These are phyloP conservation scores for Ogataea glucozyma DNA, from an alignment of 805 yeast genomes.

Conservation along the genomic window DNA sequence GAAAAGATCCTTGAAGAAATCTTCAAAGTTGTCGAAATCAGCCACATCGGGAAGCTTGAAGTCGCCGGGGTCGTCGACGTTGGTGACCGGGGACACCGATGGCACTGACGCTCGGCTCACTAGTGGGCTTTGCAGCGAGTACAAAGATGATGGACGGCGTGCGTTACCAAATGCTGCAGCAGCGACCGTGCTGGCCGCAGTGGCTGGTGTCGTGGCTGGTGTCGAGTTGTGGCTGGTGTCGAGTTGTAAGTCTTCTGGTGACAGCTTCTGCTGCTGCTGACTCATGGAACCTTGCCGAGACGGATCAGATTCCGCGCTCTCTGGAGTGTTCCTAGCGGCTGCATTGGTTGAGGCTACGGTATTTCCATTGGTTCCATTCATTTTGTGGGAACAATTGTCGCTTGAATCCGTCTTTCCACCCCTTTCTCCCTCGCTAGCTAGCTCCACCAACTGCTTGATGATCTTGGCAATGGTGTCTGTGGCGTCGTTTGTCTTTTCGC, in stretches of 20 bases:
- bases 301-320: background rate
- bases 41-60: conserved; percentile 45
- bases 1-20: conserved; percentile 50
- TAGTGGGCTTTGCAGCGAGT: conserved; percentile 4
- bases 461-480: conserved; percentile 61
- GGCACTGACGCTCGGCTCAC: background rate
- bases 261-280: conserved; percentile 28
- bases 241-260: conserved; percentile 22
- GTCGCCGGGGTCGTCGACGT: conserved; percentile 8
- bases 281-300: conserved; percentile 13
- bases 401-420: too few relatives aligned
- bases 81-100: conserved; percentile 11
- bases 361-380: too few relatives aligned
- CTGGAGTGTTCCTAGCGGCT: background rate
- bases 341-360: background rate
- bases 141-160: conserved; percentile 1
- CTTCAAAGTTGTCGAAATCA: conserved; percentile 54
- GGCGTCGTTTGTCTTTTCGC: conserved; percentile 57
- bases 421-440: conserved; percentile 33
- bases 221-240: too few relatives aligned
- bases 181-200: background rate
- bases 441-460: conserved; percentile 50
- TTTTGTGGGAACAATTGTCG: too few relatives aligned
- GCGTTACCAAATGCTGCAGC: conserved; percentile 4
- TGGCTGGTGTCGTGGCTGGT: too few relatives aligned